Evolutionary conservation across 192 early-diverging fungal genomes (phyloP), one percentile per base, ranked within the genome.

Genomic region (Haplosporangium gracile): DNA sequence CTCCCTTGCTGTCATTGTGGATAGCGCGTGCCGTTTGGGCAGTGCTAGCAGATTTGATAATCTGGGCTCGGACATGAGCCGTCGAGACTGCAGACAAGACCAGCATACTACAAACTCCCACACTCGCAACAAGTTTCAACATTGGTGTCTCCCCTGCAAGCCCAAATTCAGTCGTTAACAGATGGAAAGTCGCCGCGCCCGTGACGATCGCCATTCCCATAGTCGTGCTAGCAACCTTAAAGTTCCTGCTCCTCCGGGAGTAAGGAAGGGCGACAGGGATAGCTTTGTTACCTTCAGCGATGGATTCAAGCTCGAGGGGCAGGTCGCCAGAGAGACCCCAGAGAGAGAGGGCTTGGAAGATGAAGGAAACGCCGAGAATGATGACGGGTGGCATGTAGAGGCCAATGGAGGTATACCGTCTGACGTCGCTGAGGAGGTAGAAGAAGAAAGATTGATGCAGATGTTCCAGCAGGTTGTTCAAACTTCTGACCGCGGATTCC

Each of bases 361-460:
- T 89, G 70, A 97, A 83, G 38, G 94, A 93, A 68, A 93, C 93
- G 9, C 95, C 92, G 60, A 97, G 91, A 53, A 97, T 88, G 32
- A 94, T 94, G 6, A 96, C 90, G 0, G 97, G 96, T 26, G 96
- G 96, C 77, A 98, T 94, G 83, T 98, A 99, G 72, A 95, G 91
- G 65, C 95, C 95, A 65, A 99, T 95, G 2, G 97, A 97, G 42
- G 98, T 94, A 88, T 96, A 97, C 57, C 90, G 89, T 29, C 90
- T 77, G 71, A 94, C 93, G 20, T 92, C 90, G n/a, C 95, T 95
- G 82, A 98, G 91, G n/a, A 97, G 90, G 88, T 99, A 99, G 82
- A 98, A 98, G 91, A 97, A 99, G 89, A 97, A 99, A 51, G 97
- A 96, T 83, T 98, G 97, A 81, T 99, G 98, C 53, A 99, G 92